A percentile compares a stretch with the other conserved stretches of the same genome.
phyloP scores from a whole-genome alignment of 169 alveolate genomes.

The Eimeria tenella region DNA sequence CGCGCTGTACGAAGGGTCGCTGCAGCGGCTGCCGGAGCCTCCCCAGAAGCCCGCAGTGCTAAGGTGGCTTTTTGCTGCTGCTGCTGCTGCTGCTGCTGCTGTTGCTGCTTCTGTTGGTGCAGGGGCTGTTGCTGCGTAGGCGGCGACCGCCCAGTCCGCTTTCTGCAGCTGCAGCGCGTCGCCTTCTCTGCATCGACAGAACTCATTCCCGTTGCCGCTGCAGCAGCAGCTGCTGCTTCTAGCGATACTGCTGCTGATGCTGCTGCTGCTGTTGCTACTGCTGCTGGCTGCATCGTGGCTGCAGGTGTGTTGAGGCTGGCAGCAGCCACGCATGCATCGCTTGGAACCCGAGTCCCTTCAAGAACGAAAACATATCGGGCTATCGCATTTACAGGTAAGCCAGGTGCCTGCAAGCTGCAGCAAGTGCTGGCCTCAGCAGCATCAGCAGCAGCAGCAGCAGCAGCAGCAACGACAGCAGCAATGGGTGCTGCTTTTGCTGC shows the following conservation, averaged over 20 bases:
- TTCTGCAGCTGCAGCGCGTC: too few species aligned
- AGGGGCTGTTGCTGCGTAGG: too few species aligned
- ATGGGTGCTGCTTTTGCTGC: too few species aligned
- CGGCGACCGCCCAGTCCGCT: too few species aligned
- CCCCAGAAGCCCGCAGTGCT: constrained; percentile 54
- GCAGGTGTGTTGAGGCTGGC: constrained; percentile 31
- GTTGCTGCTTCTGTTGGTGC: too few species aligned
- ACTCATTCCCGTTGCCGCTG: too few species aligned
- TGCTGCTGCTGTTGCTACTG: constrained; percentile 22
- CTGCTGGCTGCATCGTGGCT: neutral
- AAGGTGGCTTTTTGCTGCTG: neutral
- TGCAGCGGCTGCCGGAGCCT: constrained; percentile 24
- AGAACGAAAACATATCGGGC: neutral
- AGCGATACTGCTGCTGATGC: neutral
- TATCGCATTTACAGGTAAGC: neutral
- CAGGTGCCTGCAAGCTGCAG: neutral
- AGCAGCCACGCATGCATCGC: constrained; percentile 28
- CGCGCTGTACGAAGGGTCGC: neutral
- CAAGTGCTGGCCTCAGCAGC: too few species aligned
- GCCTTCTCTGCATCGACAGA: too few species aligned
- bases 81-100: neutral
- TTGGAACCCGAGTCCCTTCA: constrained; percentile 46
- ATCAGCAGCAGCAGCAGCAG: too few species aligned
- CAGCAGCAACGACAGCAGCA: too few species aligned
- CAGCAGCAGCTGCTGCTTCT: neutral